Evolutionary conservation across 345 rosid genomes (phyloP).

Genomic region (Barbarea vulgaris): DNA sequence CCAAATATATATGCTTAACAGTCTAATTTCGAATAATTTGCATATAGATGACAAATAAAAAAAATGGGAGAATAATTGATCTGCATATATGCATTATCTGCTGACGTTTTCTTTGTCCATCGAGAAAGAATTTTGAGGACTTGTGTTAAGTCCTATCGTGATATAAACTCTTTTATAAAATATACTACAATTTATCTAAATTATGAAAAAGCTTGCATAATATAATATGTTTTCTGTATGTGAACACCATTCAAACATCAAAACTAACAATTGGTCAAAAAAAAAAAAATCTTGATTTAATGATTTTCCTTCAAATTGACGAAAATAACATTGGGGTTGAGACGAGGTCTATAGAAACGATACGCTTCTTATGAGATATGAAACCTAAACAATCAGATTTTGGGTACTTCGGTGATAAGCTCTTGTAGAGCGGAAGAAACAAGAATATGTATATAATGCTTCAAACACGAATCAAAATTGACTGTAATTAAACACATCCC

Average conservation of each 20-base stretch:
- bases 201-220: neutral
- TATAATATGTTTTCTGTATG: neutral
- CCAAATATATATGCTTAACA: neutral
- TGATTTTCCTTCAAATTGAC: neutral
- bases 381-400: neutral
- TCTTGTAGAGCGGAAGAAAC: neutral
- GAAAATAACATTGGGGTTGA: neutral
- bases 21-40: constrained; percentile 1
- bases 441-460: neutral
- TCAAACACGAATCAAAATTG: neutral
- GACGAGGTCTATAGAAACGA: neutral
- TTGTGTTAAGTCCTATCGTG: neutral
- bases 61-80: neutral
- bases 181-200: neutral
- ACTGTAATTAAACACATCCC: neutral
- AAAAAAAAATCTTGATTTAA: neutral
- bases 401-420: neutral
- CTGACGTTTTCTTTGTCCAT: neutral
- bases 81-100: neutral
- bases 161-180: neutral
- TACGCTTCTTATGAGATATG: neutral
- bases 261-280: neutral
- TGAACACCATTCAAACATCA: neutral
- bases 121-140: neutral
- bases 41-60: neutral